These are phyloP conservation scores for Phoma sp. DNA, from an alignment of 2,329 filamentous ascomycete genomes.

Conservation along the genomic window DNA sequence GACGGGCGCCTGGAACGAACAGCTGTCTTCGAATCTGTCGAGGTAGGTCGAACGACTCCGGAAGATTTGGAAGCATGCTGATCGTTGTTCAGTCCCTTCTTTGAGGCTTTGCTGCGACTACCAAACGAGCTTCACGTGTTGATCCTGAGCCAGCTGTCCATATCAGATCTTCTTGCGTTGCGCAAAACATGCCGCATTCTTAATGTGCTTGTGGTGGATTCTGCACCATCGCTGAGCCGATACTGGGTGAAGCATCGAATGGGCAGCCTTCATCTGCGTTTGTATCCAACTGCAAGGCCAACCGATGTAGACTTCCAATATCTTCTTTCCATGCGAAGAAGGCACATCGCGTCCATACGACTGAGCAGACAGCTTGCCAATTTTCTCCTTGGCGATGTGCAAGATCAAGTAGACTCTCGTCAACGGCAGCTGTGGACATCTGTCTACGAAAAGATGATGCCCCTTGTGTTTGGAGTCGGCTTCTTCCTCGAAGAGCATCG, in stretches of 20 bases:
- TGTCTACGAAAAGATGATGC: constrained; percentile 46
- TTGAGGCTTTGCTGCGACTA: constrained; percentile 40
- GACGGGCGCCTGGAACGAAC: constrained; percentile 28
- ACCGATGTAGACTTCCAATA: constrained; percentile 42
- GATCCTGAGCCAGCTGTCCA: constrained; percentile 42
- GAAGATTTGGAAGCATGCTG: constrained; percentile 2
- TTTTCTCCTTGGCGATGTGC: constrained; percentile 39
- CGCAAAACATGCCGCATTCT: constrained; percentile 39
- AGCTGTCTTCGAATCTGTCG: constrained; percentile 25
- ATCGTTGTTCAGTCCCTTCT: constrained; percentile 31
- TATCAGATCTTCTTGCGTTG: constrained; percentile 42
- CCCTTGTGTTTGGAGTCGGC: constrained; percentile 45
- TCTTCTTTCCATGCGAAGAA: constrained; percentile 42
- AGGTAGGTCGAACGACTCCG: constrained; percentile 27
- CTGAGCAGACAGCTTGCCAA: constrained; percentile 44
- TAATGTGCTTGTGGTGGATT: constrained; percentile 39
- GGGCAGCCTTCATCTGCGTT: constrained; percentile 41
- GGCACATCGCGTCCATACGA: constrained; percentile 44
- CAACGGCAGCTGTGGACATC: constrained; percentile 44
- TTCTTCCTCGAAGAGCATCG: constrained; percentile 47
- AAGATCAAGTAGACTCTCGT: constrained; percentile 33
- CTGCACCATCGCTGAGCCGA: constrained; percentile 44
- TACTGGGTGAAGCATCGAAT: constrained; percentile 43
- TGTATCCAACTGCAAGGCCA: constrained; percentile 43
- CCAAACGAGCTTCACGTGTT: constrained; percentile 44